Base-by-base conservation (phyloP, 2,329 filamentous ascomycete genomes). In the Ustulina deusta region DNA sequence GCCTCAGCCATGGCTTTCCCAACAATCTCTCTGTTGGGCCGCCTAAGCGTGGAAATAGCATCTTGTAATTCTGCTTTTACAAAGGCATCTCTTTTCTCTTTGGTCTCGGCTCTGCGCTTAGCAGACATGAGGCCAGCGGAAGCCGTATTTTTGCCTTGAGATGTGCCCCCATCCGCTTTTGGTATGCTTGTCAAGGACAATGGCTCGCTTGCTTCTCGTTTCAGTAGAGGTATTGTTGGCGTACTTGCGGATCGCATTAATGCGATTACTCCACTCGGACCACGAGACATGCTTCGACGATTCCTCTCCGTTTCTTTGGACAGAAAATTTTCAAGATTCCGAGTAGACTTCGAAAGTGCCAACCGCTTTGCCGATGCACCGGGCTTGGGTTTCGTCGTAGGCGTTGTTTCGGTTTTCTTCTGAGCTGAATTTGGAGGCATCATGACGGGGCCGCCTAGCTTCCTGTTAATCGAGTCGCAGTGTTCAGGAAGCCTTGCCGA, bases 11-110 rank as follows among this genome's bases (percentile, higher is more conserved):
- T 83, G 42, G 88, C 86, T 73, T 89, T 90, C 36, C 89, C 89
- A 13, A 90, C 91, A 46, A 91, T 83, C 25, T 88, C 86, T 52
- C 93, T 87, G 74, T 95, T 94, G 0, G 93, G 93, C 78, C 90
- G 93, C 77, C 91, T 90, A 48, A 95, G 78, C 10, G 89, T 86
- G 6, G 87, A 87, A 57, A 96, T 94, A 9, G 93, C 93, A 66
- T 93, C 87, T 71, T 89, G 87, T 38, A 95, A 79, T 74, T 94
- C 90, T 32, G 89, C 87, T 55, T 93, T 89, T 1, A 93, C 85
- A 25, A 86, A 80, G 2, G 89, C 90, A 75, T 91, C 90, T 77
- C 88, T 91, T 73, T 83, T 88, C 36, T 87, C 83, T 78, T 87
- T 92, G 1, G 81, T 77, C 63, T 89, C 87, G 1, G 84, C 84